phyloP scores from a whole-genome alignment of 129 eudicot species.

The Pittosporum tobira region DNA sequence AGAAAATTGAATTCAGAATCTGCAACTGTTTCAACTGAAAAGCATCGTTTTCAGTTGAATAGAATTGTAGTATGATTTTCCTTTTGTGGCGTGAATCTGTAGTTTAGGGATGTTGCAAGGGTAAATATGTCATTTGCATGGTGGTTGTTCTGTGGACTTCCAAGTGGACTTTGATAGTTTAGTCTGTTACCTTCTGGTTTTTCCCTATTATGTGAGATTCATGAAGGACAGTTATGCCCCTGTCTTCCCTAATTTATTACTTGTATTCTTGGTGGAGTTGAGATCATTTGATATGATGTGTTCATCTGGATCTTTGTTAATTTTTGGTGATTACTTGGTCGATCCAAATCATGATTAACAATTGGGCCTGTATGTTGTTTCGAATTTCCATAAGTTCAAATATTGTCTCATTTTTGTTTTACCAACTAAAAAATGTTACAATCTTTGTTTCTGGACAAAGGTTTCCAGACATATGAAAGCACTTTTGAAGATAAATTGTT shows the following conservation, averaged over 20 bases:
- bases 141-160: conserved; percentile 25
- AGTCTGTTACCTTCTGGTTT: too few species aligned
- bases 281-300: not conserved
- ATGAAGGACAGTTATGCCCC: conserved; percentile 12
- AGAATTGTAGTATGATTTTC: conserved; percentile 3
- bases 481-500: too few species aligned
- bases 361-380: conserved; percentile 9
- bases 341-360: too few species aligned
- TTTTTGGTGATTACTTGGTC: too few species aligned
- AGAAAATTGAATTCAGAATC: not conserved
- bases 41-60: not conserved
- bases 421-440: too few species aligned
- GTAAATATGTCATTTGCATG: conserved; percentile 31
- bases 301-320: not conserved
- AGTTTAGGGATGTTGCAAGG: conserved; percentile 26
- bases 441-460: too few species aligned
- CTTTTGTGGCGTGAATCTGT: conserved; percentile 12
- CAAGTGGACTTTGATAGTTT: too few species aligned
- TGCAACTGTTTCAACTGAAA: not conserved
- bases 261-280: not conserved
- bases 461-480: too few species aligned
- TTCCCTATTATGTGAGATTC: not conserved
- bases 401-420: too few species aligned
- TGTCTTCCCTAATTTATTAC: not conserved
- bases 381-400: too few species aligned